phyloP scores from a whole-genome alignment of 768 basidiomycete species.

The Collybia mongolica region DNA sequence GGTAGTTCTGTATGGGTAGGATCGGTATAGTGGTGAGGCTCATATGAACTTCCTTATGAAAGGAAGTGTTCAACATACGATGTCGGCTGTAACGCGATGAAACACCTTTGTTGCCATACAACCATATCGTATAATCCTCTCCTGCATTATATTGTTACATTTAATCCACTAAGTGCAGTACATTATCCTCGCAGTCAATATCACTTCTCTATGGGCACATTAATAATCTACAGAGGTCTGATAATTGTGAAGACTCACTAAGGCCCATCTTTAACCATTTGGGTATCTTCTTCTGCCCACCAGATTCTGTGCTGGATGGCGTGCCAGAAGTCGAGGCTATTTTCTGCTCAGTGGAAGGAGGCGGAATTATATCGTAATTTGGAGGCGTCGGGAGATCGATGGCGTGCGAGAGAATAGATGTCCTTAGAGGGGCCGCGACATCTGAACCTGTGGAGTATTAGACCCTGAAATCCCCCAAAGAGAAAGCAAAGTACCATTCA shows the following conservation, averaged over 20 bases:
- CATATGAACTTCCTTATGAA: too few relatives aligned
- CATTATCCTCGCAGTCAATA: too few relatives aligned
- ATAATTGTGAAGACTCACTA: conserved; percentile 40
- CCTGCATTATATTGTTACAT: too few relatives aligned
- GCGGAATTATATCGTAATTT: conserved; percentile 15
- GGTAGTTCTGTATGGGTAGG: too few relatives aligned
- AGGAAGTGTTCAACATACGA: too few relatives aligned
- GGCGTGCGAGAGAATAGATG: conserved; percentile 55
- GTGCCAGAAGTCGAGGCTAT: conserved; percentile 4
- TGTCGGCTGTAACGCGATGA: too few relatives aligned
- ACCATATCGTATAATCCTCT: too few relatives aligned
- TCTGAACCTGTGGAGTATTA: conserved; percentile 39
- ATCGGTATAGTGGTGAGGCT: too few relatives aligned
- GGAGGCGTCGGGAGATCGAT: conserved; percentile 67
- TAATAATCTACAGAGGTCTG: not conserved
- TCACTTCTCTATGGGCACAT: conserved; percentile 13
- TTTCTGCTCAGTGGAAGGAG: conserved; percentile 6
- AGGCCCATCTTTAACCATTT: conserved; percentile 76
- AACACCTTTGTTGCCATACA: too few relatives aligned
- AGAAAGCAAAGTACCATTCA: conserved; percentile 57
- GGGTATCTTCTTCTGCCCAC: conserved; percentile 58
- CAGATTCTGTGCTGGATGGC: conserved; percentile 2
- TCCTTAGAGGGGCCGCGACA: conserved; percentile 62
- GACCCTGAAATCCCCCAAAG: conserved; percentile 3
- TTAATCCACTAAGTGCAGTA: too few relatives aligned